Conservation (phyloP, 202 grass and related monocot species). For the Zoysia matrella region DNA sequence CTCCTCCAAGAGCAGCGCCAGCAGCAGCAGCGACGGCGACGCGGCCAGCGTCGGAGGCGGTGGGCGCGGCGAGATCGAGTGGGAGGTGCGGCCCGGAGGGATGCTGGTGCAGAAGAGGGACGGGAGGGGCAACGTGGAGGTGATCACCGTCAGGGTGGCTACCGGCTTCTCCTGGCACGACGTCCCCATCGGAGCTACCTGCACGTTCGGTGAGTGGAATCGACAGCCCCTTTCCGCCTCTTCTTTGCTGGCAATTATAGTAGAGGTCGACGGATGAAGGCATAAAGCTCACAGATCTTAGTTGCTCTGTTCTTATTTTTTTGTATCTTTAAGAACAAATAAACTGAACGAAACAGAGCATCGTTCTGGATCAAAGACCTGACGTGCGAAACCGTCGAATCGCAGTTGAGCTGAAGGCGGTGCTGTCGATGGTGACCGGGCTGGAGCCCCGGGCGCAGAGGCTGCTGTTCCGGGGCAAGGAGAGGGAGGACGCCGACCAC, state of each 20-base stretch:
- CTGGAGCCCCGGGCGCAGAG: constrained; percentile 85
- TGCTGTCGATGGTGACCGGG: constrained; percentile 70
- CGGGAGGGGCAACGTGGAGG: constrained; percentile 44
- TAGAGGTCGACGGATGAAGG: no score
- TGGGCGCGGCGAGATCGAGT: constrained; percentile 62
- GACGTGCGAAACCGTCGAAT: neutral
- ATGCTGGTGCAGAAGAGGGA: constrained; percentile 94
- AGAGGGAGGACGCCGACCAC: constrained; percentile 79
- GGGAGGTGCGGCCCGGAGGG: constrained; percentile 83
- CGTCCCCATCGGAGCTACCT: constrained; percentile 76
- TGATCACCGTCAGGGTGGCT: constrained; percentile 72
- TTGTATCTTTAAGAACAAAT: no score
- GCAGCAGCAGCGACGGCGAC: constrained; percentile 38
- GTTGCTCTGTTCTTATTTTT: no score
- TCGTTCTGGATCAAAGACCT: neutral
- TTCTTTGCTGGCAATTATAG: no score
- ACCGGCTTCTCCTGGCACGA: constrained; percentile 75
- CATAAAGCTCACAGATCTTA: no score
- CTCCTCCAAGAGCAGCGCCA: constrained; percentile 60
- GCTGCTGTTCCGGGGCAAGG: constrained; percentile 91
- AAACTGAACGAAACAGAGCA: neutral
- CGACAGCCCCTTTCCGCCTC: no score
- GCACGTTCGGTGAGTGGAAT: constrained; percentile 69
- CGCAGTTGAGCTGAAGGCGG: constrained; percentile 74
- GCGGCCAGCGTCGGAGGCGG: neutral